These are phyloP conservation scores for Syzygium aqueum DNA, from an alignment of 345 rosid genomes.

Conservation along the genomic window DNA sequence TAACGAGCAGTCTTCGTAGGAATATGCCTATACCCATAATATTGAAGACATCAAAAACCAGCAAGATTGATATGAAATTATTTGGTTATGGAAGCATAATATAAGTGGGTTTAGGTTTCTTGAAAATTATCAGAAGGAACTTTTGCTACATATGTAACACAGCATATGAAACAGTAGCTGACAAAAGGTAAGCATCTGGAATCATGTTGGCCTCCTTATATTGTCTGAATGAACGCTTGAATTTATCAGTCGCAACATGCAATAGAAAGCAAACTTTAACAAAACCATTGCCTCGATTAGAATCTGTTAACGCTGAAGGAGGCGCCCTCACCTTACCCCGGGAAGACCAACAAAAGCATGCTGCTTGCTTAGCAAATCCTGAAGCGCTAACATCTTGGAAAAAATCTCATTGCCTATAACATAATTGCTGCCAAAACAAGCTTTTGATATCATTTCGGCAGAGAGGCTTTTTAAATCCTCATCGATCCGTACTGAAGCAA, in stretches of 20 bases:
- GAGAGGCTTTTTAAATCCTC: slow-evolving; percentile 11
- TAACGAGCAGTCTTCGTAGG: slow-evolving; percentile 8
- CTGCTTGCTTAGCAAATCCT: not conserved
- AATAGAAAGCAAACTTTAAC: not conserved
- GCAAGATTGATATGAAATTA: not conserved
- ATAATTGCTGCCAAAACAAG: slow-evolving; percentile 22
- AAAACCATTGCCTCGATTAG: not conserved
- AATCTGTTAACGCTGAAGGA: not conserved
- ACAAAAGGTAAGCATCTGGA: not conserved
- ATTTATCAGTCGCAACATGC: not conserved
- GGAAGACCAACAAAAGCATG: slow-evolving; percentile 2
- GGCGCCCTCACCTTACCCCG: not conserved
- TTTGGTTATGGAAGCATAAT: not conserved
- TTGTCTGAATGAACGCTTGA: not conserved
- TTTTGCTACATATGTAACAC: not conserved
- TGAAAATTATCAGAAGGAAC: not conserved
- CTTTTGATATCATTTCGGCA: slow-evolving; percentile 21
- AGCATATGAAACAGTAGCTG: not conserved
- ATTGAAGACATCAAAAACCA: not conserved
- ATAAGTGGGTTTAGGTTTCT: not conserved
- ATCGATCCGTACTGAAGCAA: not conserved
- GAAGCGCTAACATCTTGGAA: slow-evolving; percentile 8
- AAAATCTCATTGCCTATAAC: slow-evolving; percentile 13
- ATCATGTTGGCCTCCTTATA: not conserved
- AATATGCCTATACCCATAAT: not conserved